Conservation (phyloP, 345 rosid species). For the Salix viminalis region DNA sequence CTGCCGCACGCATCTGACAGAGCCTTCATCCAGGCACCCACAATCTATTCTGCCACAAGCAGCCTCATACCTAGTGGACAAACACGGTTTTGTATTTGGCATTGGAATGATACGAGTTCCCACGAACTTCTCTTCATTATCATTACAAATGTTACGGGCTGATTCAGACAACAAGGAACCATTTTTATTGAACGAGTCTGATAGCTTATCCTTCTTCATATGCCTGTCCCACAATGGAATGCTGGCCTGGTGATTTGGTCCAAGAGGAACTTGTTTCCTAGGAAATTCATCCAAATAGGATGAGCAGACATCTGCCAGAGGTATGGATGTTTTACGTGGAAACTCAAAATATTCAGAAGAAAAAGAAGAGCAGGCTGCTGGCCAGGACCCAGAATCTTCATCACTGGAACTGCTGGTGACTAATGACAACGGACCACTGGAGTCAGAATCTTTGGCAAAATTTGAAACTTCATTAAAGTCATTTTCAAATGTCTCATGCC, state of each 20-base stretch:
- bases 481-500: constrained; percentile 26
- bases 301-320: not conserved
- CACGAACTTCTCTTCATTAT: constrained; percentile 9
- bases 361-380: constrained; percentile 25
- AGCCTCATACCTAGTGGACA: constrained; percentile 8
- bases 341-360: constrained; percentile 24
- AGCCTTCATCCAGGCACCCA: constrained; percentile 54
- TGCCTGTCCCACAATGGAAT: constrained; percentile 17
- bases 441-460: not conserved
- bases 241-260: constrained; percentile 25
- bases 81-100: not conserved
- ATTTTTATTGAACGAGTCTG: constrained; percentile 10
- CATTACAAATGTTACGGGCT: not conserved
- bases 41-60: constrained; percentile 38
- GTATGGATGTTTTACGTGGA: constrained; percentile 16
- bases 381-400: constrained; percentile 22
- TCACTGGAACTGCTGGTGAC: constrained; percentile 33
- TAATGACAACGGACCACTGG: constrained; percentile 14
- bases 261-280: constrained; percentile 22
- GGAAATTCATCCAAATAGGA: constrained; percentile 10
- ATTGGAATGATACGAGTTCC: constrained; percentile 16
- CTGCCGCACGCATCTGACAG: constrained; percentile 53
- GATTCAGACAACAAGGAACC: not conserved
- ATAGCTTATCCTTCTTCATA: constrained; percentile 11
- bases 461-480: constrained; percentile 24